Percentiles rank a stretch among this genome's conserved stretches.
Evolutionary conservation across 2,329 filamentous ascomycete genomes (phyloP).

Genomic region (Diaporthe longicolla): DNA sequence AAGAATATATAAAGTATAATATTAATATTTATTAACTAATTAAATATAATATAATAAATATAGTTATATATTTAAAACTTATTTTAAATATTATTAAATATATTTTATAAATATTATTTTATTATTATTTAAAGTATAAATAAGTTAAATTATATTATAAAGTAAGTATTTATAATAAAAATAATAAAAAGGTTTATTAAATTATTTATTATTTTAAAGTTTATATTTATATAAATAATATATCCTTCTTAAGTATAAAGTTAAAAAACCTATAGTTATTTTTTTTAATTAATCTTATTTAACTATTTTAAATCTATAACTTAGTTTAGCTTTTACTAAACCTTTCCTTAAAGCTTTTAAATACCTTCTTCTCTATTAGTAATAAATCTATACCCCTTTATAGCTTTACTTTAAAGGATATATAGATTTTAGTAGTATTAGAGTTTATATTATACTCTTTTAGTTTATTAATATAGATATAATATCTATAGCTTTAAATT

Average conservation of each 20-base stretch:
- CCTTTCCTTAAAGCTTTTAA: too few species aligned
- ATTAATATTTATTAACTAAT: not conserved
- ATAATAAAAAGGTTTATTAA: not conserved
- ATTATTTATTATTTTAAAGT: not conserved
- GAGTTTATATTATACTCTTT: too few species aligned
- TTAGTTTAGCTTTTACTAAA: too few species aligned
- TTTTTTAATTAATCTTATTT: too few species aligned
- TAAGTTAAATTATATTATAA: not conserved
- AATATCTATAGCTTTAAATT: too few species aligned
- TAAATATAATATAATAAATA: not conserved
- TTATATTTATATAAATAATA: not conserved
- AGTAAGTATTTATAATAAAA: not conserved
- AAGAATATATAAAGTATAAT: not conserved
- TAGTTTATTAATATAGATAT: too few species aligned
- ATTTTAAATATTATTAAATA: not conserved
- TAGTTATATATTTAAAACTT: not conserved
- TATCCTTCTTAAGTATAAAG: not conserved
- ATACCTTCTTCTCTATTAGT: too few species aligned
- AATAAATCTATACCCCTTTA: too few species aligned
- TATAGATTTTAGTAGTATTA: too few species aligned
- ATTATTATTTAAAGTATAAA: not conserved
- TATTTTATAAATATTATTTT: not conserved
- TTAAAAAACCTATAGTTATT: not conserved
- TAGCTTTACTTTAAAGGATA: too few species aligned
- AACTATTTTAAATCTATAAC: too few species aligned